Percentiles rank a stretch among this genome's conserved stretches.
These are phyloP conservation scores for Trichoderma pleuroti DNA, from an alignment of 2,329 filamentous ascomycete genomes.

Conservation along the genomic window DNA sequence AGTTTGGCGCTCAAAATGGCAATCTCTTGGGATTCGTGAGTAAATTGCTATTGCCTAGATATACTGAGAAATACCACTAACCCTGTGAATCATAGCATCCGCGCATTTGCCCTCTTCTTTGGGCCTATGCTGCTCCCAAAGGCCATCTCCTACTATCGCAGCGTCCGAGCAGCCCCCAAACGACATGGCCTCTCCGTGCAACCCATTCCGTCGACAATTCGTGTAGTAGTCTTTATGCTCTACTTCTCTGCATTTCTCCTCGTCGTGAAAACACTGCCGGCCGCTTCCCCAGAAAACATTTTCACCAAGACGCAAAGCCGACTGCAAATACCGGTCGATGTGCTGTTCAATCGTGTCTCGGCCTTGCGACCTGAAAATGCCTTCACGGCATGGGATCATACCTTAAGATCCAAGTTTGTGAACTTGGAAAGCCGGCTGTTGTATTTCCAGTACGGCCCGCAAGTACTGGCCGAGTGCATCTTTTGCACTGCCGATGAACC, in stretches of 20 bases:
- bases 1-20: conserved; percentile 16
- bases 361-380: conserved; percentile 46
- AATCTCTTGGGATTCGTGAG: conserved; percentile 25
- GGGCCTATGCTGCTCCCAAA: conserved; percentile 70
- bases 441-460: conserved; percentile 79
- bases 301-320: conserved; percentile 75
- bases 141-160: conserved; percentile 61
- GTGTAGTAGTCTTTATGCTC: conserved; percentile 59
- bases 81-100: conserved; percentile 39
- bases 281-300: conserved; percentile 73
- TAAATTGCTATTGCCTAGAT: not conserved
- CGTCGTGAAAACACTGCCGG: conserved; percentile 60
- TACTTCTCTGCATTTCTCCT: conserved; percentile 44
- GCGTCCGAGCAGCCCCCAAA: conserved; percentile 42
- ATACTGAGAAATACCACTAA: not conserved
- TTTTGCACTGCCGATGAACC: conserved; percentile 75
- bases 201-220: conserved; percentile 51
- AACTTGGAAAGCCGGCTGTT: conserved; percentile 70
- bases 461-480: conserved; percentile 68
- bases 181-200: conserved; percentile 48
- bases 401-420: conserved; percentile 65
- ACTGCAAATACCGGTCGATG: conserved; percentile 78
- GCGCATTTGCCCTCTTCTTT: conserved; percentile 58
- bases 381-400: conserved; percentile 58
- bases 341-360: conserved; percentile 74